These are phyloP conservation scores for Iberis pinnata DNA, from an alignment of 345 rosid genomes.

Conservation along the genomic window DNA sequence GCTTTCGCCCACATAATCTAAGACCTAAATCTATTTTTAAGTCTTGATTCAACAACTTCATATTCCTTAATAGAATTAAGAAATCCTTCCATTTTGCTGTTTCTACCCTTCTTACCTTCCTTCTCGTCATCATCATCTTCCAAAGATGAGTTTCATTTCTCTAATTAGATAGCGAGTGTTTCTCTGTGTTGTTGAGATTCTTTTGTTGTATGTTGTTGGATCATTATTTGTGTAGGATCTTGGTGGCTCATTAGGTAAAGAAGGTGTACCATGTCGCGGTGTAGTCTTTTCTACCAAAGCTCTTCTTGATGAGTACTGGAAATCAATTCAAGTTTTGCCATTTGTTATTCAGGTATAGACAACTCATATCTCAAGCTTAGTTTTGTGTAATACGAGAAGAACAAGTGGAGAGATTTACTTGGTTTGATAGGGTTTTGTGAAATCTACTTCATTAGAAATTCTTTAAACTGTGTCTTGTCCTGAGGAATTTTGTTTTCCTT, in stretches of 20 bases:
- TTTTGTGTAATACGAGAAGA: neutral
- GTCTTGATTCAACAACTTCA: too few relatives aligned
- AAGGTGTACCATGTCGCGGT: slow-evolving; percentile 97
- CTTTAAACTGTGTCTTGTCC: slow-evolving; percentile 51
- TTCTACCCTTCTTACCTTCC: too few relatives aligned
- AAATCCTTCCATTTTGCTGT: too few relatives aligned
- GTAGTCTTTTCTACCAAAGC: slow-evolving; percentile 87
- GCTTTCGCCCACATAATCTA: too few relatives aligned
- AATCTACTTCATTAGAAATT: slow-evolving; percentile 50
- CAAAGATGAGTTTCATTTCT: too few relatives aligned
- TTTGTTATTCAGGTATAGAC: slow-evolving; percentile 88
- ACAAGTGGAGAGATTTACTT: neutral
- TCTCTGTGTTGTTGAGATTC: too few relatives aligned
- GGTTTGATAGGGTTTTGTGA: slow-evolving; percentile 73
- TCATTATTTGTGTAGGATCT: slow-evolving; percentile 58
- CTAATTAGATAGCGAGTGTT: too few relatives aligned
- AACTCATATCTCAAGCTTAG: neutral
- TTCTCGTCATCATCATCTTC: too few relatives aligned
- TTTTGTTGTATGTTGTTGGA: neutral
- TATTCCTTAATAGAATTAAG: too few relatives aligned
- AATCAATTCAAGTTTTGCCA: slow-evolving; percentile 61
- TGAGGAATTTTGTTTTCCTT: slow-evolving; percentile 74
- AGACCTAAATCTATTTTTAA: too few relatives aligned
- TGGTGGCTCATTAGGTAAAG: slow-evolving; percentile 97
- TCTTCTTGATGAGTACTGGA: slow-evolving; percentile 78